These are phyloP conservation scores for Suillus occidentalis DNA, from an alignment of 768 basidiomycete genomes.

Conservation along the genomic window DNA sequence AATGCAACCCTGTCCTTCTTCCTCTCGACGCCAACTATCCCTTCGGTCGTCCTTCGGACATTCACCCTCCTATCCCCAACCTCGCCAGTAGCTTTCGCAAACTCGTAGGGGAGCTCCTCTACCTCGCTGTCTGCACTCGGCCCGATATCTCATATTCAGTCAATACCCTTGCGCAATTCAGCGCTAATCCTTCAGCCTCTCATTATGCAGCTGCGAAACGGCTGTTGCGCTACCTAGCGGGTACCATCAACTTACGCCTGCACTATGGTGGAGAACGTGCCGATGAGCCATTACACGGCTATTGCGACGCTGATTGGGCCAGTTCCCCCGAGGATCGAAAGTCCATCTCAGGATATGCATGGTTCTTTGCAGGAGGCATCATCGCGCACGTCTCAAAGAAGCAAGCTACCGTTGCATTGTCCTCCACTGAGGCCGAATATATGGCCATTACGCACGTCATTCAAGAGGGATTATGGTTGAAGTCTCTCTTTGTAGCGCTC, in stretches of 20 bases:
- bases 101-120: neutral
- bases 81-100: neutral
- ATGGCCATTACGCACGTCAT: too few species aligned
- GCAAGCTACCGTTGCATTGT: too few species aligned
- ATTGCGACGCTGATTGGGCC: neutral
- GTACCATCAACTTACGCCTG: neutral
- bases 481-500: too few species aligned
- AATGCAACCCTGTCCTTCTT: neutral
- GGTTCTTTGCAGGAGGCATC: neutral
- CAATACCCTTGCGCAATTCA: neutral
- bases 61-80: neutral
- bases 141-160: neutral
- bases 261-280: neutral
- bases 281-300: rapidly evolving
- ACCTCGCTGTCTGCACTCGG: neutral
- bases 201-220: neutral
- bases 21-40: neutral
- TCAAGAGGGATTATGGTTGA: too few species aligned
- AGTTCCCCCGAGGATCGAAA: neutral
- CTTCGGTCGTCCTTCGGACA: rapidly evolving
- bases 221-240: neutral
- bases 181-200: neutral
- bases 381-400: too few species aligned
- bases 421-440: too few species aligned
- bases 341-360: neutral